Conservation (phyloP, 192 early-diverging fungal genomes). For the Oehlia diaphana region DNA sequence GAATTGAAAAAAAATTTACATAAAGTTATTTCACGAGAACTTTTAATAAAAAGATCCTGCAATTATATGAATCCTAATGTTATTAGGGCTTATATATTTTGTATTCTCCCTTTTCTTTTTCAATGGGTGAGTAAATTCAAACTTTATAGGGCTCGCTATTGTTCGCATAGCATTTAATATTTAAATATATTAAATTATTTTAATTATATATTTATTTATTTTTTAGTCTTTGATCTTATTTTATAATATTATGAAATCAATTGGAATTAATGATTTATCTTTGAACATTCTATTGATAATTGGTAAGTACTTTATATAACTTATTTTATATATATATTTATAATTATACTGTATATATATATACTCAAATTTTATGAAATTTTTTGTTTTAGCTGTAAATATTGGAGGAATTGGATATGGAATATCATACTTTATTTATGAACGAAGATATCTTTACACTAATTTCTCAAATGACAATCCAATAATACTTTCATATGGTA, state of each 20-base stretch:
- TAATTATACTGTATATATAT: too few relatives aligned
- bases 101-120: background rate
- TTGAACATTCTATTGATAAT: background rate
- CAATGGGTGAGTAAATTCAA: background rate
- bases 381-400: background rate
- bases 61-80: background rate
- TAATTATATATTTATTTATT: too few relatives aligned
- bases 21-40: background rate
- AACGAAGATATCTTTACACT: background rate
- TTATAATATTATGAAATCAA: background rate
- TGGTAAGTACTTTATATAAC: background rate
- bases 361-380: too few relatives aligned
- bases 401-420: background rate
- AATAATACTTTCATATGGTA: background rate
- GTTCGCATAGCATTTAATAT: too few relatives aligned
- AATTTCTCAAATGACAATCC: background rate
- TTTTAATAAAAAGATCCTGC: background rate
- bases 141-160: too few relatives aligned
- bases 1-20: background rate
- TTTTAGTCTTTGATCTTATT: too few relatives aligned
- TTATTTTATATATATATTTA: too few relatives aligned
- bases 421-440: background rate
- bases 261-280: background rate
- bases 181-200: too few relatives aligned
- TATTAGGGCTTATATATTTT: background rate